Evolutionary conservation across 306 rosid species (phyloP).

Genomic region (Senna siamea): DNA sequence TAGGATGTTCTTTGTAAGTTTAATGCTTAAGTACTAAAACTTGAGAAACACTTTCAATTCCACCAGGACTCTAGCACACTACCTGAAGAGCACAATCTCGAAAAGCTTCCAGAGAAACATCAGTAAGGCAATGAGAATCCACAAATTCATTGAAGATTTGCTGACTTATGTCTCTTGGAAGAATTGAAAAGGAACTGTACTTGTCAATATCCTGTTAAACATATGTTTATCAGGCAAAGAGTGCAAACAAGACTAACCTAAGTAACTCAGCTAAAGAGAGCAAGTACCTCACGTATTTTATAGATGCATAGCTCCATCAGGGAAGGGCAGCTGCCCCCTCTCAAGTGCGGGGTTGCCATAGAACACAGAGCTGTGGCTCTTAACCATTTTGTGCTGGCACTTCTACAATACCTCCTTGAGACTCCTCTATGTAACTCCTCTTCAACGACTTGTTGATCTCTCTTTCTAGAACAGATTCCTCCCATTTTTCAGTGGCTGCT

Average conservation of each 20-base stretch:
- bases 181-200: conserved; percentile 54
- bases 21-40: conserved; percentile 24
- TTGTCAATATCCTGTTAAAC: conserved; percentile 56
- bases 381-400: conserved; percentile 62
- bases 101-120: conserved; percentile 56
- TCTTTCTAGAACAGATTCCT: conserved; percentile 73
- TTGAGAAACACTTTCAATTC: conserved; percentile 32
- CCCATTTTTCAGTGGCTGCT: conserved; percentile 52
- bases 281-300: conserved; percentile 64
- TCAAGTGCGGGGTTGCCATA: conserved; percentile 38
- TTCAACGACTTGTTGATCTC: conserved; percentile 57
- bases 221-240: conserved; percentile 5
- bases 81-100: conserved; percentile 78
- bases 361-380: conserved; percentile 47
- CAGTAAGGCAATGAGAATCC: conserved; percentile 58
- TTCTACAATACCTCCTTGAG: conserved; percentile 54
- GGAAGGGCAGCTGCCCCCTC: conserved; percentile 57
- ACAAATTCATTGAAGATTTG: conserved; percentile 67
- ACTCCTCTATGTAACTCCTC: conserved; percentile 40
- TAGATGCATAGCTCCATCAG: conserved; percentile 64
- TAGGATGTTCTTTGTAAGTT: not conserved
- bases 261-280: conserved; percentile 18
- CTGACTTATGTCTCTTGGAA: conserved; percentile 75
- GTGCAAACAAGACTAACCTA: conserved; percentile 2
- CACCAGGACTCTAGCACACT: conserved; percentile 25